Base-by-base conservation (phyloP, 2,329 filamentous ascomycete genomes). In the Fusarium hostae region DNA sequence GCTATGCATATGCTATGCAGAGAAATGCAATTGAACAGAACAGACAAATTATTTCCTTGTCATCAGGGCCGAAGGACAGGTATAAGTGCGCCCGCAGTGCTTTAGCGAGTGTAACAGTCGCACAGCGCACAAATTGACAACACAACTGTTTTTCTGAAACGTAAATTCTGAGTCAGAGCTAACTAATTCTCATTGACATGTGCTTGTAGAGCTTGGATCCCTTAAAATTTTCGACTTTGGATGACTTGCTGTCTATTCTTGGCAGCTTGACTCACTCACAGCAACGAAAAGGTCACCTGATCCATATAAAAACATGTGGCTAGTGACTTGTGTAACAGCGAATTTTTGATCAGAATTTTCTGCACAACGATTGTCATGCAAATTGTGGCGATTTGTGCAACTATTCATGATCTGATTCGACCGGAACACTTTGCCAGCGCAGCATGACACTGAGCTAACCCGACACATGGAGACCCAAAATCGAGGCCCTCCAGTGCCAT, bases 401-500 rank as follows among this genome's bases (percentile, higher is more conserved):
- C 18, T 37, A 24, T 9, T 18, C 13, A 55, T 66, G n/a, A 67
- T 60, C 18, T 71, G 68, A 70, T 63, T 71, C 47, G 68, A 20
- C 39, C 54, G n/a, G 48, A 56, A 20, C 48, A 7, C 26, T 30
- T 24, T 59, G 48, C 37, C 61, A 39, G 43, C 50, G 30, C 57
- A 61, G 44, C 52, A 50, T 41, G 41, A 54, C 51, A 63, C 28
- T 68, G 52, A 69, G 10, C 55, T 45, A 69, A 57, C 39, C 51
- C 34, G 56, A 55, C 40, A 41, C 35, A 56, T 48, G 52, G 52
- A 35, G 39, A 43, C 51, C 26, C n/a, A 30, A 57, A 65, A 66
- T 66, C 66, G 68, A 72, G 68, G 69, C 69, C 69, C 43, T 56
- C 66, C 63, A 67, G 54, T 68, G 12, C 18, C 12, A 37, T 50